A percentile compares a stretch with the other conserved stretches of the same genome.
Conservation (phyloP, 2,329 filamentous ascomycete species). For the Cladophialophora chaetospira region DNA sequence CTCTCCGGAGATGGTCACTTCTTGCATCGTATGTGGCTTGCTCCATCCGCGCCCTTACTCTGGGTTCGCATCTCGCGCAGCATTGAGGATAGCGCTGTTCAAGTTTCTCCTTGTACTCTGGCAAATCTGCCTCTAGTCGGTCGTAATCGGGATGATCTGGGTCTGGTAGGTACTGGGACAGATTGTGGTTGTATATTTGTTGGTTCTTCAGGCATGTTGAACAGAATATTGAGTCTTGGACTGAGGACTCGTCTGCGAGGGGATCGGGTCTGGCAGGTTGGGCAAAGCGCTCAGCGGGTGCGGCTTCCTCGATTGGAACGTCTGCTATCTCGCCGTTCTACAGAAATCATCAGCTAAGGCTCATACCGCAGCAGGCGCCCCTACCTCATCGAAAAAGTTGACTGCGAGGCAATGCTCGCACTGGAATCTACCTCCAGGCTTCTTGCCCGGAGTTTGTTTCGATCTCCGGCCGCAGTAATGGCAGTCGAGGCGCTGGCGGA, state of each 20-base stretch:
- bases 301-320: slow-evolving; percentile 65
- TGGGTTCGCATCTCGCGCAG: slow-evolving; percentile 76
- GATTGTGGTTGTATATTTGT: slow-evolving; percentile 70
- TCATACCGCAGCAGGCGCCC: slow-evolving; percentile 29
- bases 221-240: slow-evolving; percentile 61
- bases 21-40: slow-evolving; percentile 78
- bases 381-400: slow-evolving; percentile 85
- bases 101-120: slow-evolving; percentile 69
- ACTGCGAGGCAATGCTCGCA: slow-evolving; percentile 80
- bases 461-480: slow-evolving; percentile 73
- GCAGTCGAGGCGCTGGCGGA: slow-evolving; percentile 61
- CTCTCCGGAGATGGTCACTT: slow-evolving; percentile 74
- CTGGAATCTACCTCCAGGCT: slow-evolving; percentile 65
- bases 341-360: slow-evolving; percentile 31
- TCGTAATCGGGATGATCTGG: slow-evolving; percentile 67
- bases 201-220: slow-evolving; percentile 85
- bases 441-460: slow-evolving; percentile 42
- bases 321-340: slow-evolving; percentile 89
- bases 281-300: slow-evolving; percentile 51
- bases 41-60: slow-evolving; percentile 69
- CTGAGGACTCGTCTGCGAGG: slow-evolving; percentile 25
- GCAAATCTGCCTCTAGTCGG: slow-evolving; percentile 68
- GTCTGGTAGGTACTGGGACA: slow-evolving; percentile 77
- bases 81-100: slow-evolving; percentile 87
- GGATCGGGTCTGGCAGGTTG: slow-evolving; percentile 40